Percentiles rank a stretch among this genome's conserved stretches.
Evolutionary conservation across 2,329 filamentous ascomycete genomes (phyloP).

Genomic region (Cladosporium sp.): DNA sequence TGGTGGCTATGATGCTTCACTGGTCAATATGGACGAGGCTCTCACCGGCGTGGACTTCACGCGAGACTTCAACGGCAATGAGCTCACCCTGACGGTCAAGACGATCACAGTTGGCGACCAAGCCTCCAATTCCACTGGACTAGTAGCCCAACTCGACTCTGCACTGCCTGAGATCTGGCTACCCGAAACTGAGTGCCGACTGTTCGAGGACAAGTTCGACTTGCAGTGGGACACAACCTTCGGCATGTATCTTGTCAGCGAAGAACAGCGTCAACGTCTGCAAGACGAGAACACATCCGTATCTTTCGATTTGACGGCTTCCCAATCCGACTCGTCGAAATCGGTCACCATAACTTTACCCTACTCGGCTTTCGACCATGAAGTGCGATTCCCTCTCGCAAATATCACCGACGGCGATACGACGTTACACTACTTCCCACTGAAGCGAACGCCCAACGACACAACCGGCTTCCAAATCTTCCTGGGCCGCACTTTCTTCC

Average conservation of each 20-base stretch:
- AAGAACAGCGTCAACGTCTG: not conserved
- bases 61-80: not conserved
- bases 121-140: not conserved
- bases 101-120: not conserved
- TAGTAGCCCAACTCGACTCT: not conserved
- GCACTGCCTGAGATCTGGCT: not conserved
- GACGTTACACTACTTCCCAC: not conserved
- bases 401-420: not conserved
- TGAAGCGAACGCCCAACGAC: not conserved
- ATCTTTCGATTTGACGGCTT: not conserved
- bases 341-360: not conserved
- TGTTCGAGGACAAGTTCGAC: not conserved
- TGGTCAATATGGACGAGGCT: not conserved
- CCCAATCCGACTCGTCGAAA: not conserved
- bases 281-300: not conserved
- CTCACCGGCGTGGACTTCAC: not conserved
- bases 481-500: not conserved
- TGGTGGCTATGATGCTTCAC: not conserved
- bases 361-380: not conserved
- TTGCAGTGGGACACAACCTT: not conserved
- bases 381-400: not conserved
- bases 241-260: not conserved
- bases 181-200: not conserved
- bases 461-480: not conserved
- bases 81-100: conserved; percentile 2